Evolutionary conservation across 805 yeast genomes (phyloP).

Genomic region (Lachancea nothofagi): DNA sequence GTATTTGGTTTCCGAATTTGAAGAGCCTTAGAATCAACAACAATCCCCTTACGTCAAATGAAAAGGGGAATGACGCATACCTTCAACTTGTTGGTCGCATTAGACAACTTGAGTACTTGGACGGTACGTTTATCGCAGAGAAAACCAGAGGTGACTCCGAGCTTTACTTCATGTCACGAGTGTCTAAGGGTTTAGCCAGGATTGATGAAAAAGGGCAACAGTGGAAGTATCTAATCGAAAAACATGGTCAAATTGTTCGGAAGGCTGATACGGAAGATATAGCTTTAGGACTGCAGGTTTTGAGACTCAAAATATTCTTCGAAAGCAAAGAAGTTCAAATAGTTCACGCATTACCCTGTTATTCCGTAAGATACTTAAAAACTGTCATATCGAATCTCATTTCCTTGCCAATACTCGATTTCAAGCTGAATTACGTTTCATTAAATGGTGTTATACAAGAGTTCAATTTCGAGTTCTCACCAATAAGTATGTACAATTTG

Average conservation of each 20-base stretch:
- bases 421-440: slow-evolving; percentile 12
- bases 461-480: slow-evolving; percentile 20
- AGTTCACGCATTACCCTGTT: slow-evolving; percentile 14
- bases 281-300: not conserved
- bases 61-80: slow-evolving; percentile 13
- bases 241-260: slow-evolving; percentile 2
- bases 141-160: slow-evolving; percentile 61
- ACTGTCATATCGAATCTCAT: slow-evolving; percentile 15
- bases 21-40: slow-evolving; percentile 42
- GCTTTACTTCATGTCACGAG: slow-evolving; percentile 53
- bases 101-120: slow-evolving; percentile 38
- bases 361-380: slow-evolving; percentile 23
- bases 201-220: slow-evolving; percentile 24
- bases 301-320: slow-evolving; percentile 6
- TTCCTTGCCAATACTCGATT: slow-evolving; percentile 4
- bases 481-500: slow-evolving; percentile 16
- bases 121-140: slow-evolving; percentile 49
- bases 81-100: slow-evolving; percentile 43
- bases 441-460: slow-evolving; percentile 8
- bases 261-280: not conserved
- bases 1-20: slow-evolving; percentile 38
- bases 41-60: slow-evolving; percentile 45
- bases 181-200: slow-evolving; percentile 28
- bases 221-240: slow-evolving; percentile 40
- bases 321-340: slow-evolving; percentile 3